phyloP scores from a whole-genome alignment of 2,329 filamentous ascomycete species.

The Biscogniauxia marginata region DNA sequence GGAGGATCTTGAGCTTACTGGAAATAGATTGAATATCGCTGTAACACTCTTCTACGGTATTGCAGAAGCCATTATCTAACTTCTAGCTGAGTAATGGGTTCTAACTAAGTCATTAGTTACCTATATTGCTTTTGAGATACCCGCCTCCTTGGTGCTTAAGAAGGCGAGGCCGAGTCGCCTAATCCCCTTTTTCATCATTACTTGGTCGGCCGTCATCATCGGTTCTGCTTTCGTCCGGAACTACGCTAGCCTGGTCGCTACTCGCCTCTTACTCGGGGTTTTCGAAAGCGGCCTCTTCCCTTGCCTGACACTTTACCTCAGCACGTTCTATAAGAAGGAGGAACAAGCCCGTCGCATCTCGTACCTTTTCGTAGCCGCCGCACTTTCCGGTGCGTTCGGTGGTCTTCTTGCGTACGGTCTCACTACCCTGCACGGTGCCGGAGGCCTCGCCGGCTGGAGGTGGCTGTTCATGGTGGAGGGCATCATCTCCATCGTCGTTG shows the following conservation, averaged over 20 bases:
- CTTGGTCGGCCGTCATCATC: conserved; percentile 48
- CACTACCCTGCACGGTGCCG: conserved; percentile 9
- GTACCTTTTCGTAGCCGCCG: conserved; percentile 46
- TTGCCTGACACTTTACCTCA: conserved; percentile 41
- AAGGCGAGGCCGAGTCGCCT: conserved; percentile 46
- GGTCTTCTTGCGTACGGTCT: conserved; percentile 22
- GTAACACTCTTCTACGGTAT: conserved; percentile 16
- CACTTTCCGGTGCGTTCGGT: conserved; percentile 23
- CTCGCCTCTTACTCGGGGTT: conserved; percentile 48
- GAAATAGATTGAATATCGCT: conserved; percentile 14
- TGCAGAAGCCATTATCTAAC: neutral
- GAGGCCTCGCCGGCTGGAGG: conserved; percentile 15
- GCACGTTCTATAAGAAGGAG: conserved; percentile 53
- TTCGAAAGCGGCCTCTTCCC: conserved; percentile 39
- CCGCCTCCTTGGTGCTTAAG: conserved; percentile 39
- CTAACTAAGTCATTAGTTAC: conserved; percentile 11
- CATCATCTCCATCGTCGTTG: conserved; percentile 11
- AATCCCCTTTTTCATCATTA: conserved; percentile 49
- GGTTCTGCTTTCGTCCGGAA: conserved; percentile 43
- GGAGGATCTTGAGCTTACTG: conserved; percentile 10
- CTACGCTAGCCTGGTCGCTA: conserved; percentile 41
- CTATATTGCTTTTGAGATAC: conserved; percentile 26
- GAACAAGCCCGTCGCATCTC: conserved; percentile 45
- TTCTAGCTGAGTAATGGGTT: neutral
- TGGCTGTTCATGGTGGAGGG: conserved; percentile 17